phyloP scores from a whole-genome alignment of 352 stramenopile species.

The Globisporangium echinulatum region DNA sequence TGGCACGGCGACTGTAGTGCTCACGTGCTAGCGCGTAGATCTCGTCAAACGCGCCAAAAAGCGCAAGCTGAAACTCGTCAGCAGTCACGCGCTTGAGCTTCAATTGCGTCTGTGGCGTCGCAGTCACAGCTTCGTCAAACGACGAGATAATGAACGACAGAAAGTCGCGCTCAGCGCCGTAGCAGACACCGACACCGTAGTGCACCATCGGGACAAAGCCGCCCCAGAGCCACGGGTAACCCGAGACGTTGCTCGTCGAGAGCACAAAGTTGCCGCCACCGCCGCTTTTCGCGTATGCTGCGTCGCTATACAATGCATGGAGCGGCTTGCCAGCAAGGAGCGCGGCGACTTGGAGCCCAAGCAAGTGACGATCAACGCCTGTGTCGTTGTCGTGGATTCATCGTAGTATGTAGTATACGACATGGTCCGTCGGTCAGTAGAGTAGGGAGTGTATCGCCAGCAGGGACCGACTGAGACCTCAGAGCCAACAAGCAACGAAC shows the following conservation, averaged over 20 bases:
- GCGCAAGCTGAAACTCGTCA: constrained; percentile 32
- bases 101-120: constrained; percentile 2
- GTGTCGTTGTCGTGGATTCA: too few species aligned
- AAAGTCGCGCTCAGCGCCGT: constrained; percentile 87
- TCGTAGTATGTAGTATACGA: too few species aligned
- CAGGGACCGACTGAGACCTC: too few species aligned
- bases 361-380: constrained; percentile 89
- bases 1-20: constrained; percentile 8
- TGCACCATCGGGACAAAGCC: constrained; percentile 89
- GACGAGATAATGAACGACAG: constrained; percentile 92
- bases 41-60: constrained; percentile 53
- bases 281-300: constrained; percentile 77
- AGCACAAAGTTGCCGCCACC: constrained; percentile 87
- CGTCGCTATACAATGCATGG: constrained; percentile 82
- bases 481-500: background rate
- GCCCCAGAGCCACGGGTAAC: constrained; percentile 93
- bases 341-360: constrained; percentile 86
- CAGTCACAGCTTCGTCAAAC: constrained; percentile 34
- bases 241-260: constrained; percentile 93
- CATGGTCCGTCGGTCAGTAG: too few species aligned
- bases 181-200: constrained; percentile 92
- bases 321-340: constrained; percentile 57
- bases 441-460: too few species aligned
- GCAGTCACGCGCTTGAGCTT: constrained; percentile 24
- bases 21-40: constrained; percentile 35